phyloP scores from a whole-genome alignment of 1,284 basidiomycete genomes.

The Golubevia sp. region DNA sequence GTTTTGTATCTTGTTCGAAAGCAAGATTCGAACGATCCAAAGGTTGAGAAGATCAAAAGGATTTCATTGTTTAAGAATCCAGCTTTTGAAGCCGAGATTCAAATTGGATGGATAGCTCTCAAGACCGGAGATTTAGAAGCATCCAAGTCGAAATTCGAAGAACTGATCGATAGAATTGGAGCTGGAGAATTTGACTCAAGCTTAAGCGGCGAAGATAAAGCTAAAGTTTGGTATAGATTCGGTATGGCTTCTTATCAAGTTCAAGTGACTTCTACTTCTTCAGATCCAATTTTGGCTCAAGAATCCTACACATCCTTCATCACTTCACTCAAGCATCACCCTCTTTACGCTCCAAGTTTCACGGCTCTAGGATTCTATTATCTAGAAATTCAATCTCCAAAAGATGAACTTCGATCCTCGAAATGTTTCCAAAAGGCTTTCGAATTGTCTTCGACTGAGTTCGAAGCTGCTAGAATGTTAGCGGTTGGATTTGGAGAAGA shows the following conservation, averaged over 20 bases:
- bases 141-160: too few species aligned
- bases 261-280: too few species aligned
- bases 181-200: too few species aligned
- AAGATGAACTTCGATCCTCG: constrained; percentile 81
- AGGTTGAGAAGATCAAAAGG: background rate
- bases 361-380: constrained; percentile 94
- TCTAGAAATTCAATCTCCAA: constrained; percentile 71
- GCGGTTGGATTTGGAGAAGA: constrained; percentile 90
- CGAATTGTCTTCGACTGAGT: constrained; percentile 88
- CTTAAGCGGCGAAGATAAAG: constrained; percentile 66
- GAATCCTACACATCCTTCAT: constrained; percentile 83
- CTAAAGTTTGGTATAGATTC: constrained; percentile 81
- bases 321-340: constrained; percentile 75
- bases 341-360: constrained; percentile 85
- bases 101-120: too few species aligned
- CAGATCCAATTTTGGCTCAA: constrained; percentile 62
- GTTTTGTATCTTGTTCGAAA: background rate
- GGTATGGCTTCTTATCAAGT: too few species aligned
- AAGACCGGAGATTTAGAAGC: too few species aligned
- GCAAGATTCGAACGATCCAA: background rate
- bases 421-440: constrained; percentile 99
- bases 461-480: constrained; percentile 79
- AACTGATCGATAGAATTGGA: too few species aligned
- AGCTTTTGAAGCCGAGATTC: too few species aligned
- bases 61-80: too few species aligned